Conservation (phyloP, 2,329 filamentous ascomycete species). For the Ilyonectria robusta region DNA sequence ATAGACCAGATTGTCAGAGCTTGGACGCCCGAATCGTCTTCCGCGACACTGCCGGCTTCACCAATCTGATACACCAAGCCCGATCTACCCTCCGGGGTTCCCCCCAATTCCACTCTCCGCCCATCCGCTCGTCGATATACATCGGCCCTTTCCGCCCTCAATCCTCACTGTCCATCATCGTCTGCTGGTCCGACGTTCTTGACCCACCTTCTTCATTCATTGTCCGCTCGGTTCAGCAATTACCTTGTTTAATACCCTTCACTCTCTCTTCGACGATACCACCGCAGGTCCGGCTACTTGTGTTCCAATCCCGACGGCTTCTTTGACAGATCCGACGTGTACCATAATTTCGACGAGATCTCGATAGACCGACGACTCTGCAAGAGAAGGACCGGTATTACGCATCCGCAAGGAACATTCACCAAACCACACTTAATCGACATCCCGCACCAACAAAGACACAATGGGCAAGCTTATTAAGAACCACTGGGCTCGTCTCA, state of each 20-base stretch:
- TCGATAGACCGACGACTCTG: neutral
- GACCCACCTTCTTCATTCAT: slow-evolving; percentile 34
- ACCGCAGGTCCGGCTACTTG: slow-evolving; percentile 70
- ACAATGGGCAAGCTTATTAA: slow-evolving; percentile 98
- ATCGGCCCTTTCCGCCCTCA: neutral
- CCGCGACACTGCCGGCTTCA: slow-evolving; percentile 50
- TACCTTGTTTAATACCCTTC: slow-evolving; percentile 59
- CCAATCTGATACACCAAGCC: neutral
- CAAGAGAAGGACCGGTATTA: slow-evolving; percentile 10
- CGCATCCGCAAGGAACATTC: slow-evolving; percentile 18
- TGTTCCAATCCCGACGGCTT: slow-evolving; percentile 49
- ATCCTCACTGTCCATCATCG: slow-evolving; percentile 10
- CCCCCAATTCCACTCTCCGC: neutral
- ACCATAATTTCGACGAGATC: slow-evolving; percentile 22
- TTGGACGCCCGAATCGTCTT: slow-evolving; percentile 52
- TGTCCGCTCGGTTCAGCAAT: slow-evolving; percentile 47
- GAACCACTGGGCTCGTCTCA: slow-evolving; percentile 98
- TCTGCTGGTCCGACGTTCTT: slow-evolving; percentile 32
- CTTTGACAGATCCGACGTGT: slow-evolving; percentile 48
- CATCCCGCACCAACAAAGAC: slow-evolving; percentile 34
- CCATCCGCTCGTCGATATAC: slow-evolving; percentile 17
- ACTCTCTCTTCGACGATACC: slow-evolving; percentile 46
- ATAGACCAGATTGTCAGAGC: slow-evolving; percentile 41
- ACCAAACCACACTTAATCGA: slow-evolving; percentile 32
- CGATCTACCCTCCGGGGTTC: neutral